Evolutionary conservation across 495 filamentous ascomycete genomes (phyloP).

Genomic region (Aspergillus kassunensis): DNA sequence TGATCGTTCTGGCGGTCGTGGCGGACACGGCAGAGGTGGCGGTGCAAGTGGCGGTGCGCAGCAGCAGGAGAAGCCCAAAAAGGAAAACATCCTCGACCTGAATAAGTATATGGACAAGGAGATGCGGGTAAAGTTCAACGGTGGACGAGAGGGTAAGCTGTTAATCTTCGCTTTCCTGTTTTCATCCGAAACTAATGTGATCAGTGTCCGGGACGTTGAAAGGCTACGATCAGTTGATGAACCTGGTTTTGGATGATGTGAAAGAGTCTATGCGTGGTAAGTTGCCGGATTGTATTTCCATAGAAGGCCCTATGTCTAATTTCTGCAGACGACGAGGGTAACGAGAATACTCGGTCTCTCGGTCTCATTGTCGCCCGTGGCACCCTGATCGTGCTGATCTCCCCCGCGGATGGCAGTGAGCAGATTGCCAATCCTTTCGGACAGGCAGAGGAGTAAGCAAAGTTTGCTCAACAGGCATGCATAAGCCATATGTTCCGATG

Average conservation of each 20-base stretch:
- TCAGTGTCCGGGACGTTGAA: constrained; percentile 85
- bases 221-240: constrained; percentile 96
- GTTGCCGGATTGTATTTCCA: not conserved
- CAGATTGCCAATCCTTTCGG: constrained; percentile 93
- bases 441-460: constrained; percentile 55
- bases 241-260: constrained; percentile 91
- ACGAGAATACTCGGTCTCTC: constrained; percentile 74
- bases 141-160: constrained; percentile 77
- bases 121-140: constrained; percentile 93
- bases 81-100: constrained; percentile 96
- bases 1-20: constrained; percentile 37
- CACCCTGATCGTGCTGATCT: constrained; percentile 87
- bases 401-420: constrained; percentile 89
- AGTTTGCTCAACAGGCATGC: not conserved
- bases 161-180: not conserved
- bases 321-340: constrained; percentile 76
- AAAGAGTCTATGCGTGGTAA: constrained; percentile 82
- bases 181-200: constrained; percentile 5
- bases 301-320: constrained; percentile 12
- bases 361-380: constrained; percentile 90
- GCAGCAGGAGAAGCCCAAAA: constrained; percentile 78
- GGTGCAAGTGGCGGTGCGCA: constrained; percentile 46
- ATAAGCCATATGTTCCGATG: not conserved
- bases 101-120: constrained; percentile 95
- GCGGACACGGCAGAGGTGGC: constrained; percentile 43